phyloP scores from a whole-genome alignment of 148 eudicot genomes.

The Amaranthus cruentus region DNA sequence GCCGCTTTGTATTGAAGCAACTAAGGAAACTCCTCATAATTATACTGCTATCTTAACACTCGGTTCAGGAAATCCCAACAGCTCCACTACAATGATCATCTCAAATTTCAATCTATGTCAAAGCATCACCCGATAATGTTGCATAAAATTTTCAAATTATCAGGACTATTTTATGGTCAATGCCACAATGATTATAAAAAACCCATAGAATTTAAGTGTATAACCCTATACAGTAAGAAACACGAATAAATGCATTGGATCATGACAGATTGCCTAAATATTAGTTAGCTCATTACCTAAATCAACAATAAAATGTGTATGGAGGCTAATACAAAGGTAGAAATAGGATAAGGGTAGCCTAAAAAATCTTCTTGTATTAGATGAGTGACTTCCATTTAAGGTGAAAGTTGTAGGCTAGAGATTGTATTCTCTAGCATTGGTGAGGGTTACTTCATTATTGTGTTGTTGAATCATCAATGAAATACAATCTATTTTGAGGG shows the following conservation, averaged over 20 bases:
- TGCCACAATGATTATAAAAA: not conserved
- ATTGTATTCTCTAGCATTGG: too few relatives aligned
- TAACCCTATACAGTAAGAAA: too few relatives aligned
- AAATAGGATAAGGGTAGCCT: too few relatives aligned
- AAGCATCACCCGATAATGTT: not conserved
- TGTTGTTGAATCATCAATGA: too few relatives aligned
- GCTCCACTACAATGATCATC: not conserved
- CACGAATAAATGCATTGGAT: not conserved
- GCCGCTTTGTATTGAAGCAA: not conserved
- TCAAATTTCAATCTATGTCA: not conserved
- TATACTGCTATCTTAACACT: not conserved
- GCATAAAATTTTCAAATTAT: not conserved
- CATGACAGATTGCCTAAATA: not conserved
- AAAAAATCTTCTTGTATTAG: too few relatives aligned
- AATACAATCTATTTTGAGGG: too few relatives aligned
- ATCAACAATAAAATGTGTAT: too few relatives aligned
- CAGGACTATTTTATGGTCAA: not conserved
- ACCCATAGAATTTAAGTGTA: not conserved
- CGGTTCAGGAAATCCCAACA: not conserved
- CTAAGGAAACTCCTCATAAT: not conserved
- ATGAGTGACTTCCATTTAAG: too few relatives aligned
- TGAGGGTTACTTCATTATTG: too few relatives aligned
- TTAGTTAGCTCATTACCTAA: not conserved
- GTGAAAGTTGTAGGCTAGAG: too few relatives aligned
- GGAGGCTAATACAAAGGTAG: not conserved